Base-by-base conservation (phyloP, 441 rosid species). In the Corymbia citriodora region DNA sequence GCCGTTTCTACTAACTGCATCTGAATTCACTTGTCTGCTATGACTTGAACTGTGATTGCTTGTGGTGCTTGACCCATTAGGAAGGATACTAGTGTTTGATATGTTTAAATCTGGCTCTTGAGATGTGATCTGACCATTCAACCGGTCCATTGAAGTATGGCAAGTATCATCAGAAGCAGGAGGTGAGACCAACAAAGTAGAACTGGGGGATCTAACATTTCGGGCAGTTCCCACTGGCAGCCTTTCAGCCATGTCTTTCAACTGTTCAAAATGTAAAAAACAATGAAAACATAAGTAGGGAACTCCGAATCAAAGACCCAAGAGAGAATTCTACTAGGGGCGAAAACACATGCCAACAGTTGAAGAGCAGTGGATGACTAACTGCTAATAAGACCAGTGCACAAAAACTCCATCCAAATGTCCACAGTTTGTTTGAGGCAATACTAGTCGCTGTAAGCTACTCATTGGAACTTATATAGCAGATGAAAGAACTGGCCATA, bases 241-340 rank as follows among this genome's bases (percentile, higher is more conserved):
- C 92, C 97, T 96, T 92, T 96, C 99, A 91, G 99, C 99, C 98
- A 96, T 95, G 90, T 97, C 98, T 92, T 97, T 97, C 89, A 97
- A 92, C 99, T 97, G 91, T 92, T 89, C 63, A 85, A 83, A 25
- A 86, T 68, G 87, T 63, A 18, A 29, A 87, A 21, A 88, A 72
- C 33, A 90, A 85, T 48, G 40, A 87, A 54, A 87, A 61, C 87
- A 91, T 55, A 79, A 93, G 89, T 82, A 87, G 27, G 52, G n/a
- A 79, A 79, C 85, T 79, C 85, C 6, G 5, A 79, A 79, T 79
- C 52, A 79, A 45, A 74, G 23, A 23, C 29, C 48, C 16, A 17
- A 79, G 52, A 74, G 85, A 79, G n/a, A 40, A 74, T 40, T 79
- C 50, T 52, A 79, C 85, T 21, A 79, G 45, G 49, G 85, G 52